These are phyloP conservation scores for Capsicum chinense DNA, from an alignment of 257 asterid genomes.

Conservation along the genomic window DNA sequence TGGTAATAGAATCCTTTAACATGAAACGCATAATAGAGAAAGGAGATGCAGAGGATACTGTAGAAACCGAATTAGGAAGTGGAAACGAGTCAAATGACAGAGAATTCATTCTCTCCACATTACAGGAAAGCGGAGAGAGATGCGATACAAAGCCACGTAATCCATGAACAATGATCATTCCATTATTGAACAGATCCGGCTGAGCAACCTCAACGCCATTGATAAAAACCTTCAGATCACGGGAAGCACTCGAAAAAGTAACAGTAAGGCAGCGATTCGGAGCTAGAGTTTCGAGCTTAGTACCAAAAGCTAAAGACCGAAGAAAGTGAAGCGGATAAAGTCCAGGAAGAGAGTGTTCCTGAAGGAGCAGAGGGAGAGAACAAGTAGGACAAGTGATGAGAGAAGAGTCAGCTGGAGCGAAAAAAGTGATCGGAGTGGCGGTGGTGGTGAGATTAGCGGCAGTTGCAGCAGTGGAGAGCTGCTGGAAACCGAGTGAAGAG, in stretches of 20 bases:
- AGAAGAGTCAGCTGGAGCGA: slow-evolving; percentile 82
- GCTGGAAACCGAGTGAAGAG: slow-evolving; percentile 78
- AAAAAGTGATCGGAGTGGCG: slow-evolving; percentile 68
- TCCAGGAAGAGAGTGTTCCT: slow-evolving; percentile 84
- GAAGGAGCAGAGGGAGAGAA: slow-evolving; percentile 63
- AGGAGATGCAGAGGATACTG: slow-evolving; percentile 39
- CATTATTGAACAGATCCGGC: slow-evolving; percentile 73
- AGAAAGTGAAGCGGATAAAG: slow-evolving; percentile 66
- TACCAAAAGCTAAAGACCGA: slow-evolving; percentile 68
- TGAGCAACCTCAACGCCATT: slow-evolving; percentile 65
- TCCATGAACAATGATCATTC: slow-evolving; percentile 65
- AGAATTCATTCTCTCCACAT: slow-evolving; percentile 64
- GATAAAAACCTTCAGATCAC: slow-evolving; percentile 49
- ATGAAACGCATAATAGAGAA: slow-evolving; percentile 54
- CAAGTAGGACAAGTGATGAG: slow-evolving; percentile 79
- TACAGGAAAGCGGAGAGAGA: slow-evolving; percentile 73
- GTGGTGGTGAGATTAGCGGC: slow-evolving; percentile 62
- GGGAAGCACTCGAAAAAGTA: slow-evolving; percentile 42
- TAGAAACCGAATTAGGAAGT: slow-evolving; percentile 30
- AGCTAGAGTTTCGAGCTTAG: slow-evolving; percentile 76
- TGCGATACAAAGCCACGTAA: slow-evolving; percentile 67
- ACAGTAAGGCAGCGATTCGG: slow-evolving; percentile 73
- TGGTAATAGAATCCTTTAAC: slow-evolving; percentile 63
- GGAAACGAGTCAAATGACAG: slow-evolving; percentile 41
- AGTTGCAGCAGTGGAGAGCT: slow-evolving; percentile 64